Percentiles rank a stretch among this genome's conserved stretches.
Conservation (phyloP, 139 green algal genomes). For the Volvox reticuliferus region DNA sequence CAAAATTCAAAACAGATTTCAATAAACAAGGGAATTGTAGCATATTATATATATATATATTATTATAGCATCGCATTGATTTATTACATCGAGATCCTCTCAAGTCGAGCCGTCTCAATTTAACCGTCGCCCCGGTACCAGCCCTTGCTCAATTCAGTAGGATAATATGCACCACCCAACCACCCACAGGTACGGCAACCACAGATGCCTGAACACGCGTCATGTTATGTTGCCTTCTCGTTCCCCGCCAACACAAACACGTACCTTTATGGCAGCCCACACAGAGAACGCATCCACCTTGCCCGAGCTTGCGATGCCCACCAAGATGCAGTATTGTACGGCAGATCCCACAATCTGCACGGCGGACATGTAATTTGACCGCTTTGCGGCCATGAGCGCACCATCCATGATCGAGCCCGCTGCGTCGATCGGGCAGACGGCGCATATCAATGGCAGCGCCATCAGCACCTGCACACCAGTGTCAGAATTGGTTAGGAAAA, state of each 20-base stretch:
- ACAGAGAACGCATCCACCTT: not conserved
- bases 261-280: not conserved
- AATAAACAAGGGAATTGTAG: not conserved
- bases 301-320: not conserved
- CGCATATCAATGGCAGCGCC: not conserved
- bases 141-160: not conserved
- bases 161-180: too few relatives aligned
- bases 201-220: not conserved
- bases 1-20: not conserved
- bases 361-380: conserved; percentile 61
- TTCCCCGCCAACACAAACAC: not conserved
- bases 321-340: not conserved
- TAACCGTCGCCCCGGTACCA: too few relatives aligned
- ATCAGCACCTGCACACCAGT: not conserved
- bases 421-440: not conserved
- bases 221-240: not conserved
- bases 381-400: conserved; percentile 61
- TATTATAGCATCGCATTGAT: too few relatives aligned
- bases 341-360: conserved; percentile 47
- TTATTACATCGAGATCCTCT: too few relatives aligned
- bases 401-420: not conserved
- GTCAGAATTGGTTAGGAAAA: not conserved
- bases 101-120: too few relatives aligned
- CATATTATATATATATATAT: too few relatives aligned
- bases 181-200: not conserved